Evolutionary conservation across 192 early-diverging fungal genomes (phyloP).

Genomic region (Backusella parvicylindrica): DNA sequence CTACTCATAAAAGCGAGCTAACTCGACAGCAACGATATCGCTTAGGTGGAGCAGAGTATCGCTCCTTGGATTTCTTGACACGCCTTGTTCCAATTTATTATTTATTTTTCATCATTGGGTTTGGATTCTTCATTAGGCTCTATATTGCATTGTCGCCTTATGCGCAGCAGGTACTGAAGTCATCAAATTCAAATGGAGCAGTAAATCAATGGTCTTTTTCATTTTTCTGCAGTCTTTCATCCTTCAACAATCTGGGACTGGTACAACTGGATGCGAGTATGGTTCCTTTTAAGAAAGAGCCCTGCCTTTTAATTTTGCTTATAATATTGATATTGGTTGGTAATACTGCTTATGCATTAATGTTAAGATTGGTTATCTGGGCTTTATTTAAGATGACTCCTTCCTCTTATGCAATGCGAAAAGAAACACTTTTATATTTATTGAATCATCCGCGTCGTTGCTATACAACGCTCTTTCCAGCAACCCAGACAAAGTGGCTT

Average conservation of each 20-base stretch:
- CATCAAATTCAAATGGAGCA: slow-evolving; percentile 13
- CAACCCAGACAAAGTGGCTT: slow-evolving; percentile 32
- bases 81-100: slow-evolving; percentile 29
- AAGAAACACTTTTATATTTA: slow-evolving; percentile 26
- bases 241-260: slow-evolving; percentile 34
- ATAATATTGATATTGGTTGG: slow-evolving; percentile 30
- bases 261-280: slow-evolving; percentile 20
- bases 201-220: slow-evolving; percentile 29
- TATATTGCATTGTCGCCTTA: slow-evolving; percentile 24
- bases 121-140: slow-evolving; percentile 15
- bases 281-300: slow-evolving; percentile 28
- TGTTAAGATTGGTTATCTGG: slow-evolving; percentile 32
- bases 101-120: slow-evolving; percentile 17
- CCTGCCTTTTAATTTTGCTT: slow-evolving; percentile 8
- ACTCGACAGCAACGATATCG: slow-evolving; percentile 27
- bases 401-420: slow-evolving; percentile 11
- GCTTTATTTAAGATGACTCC: slow-evolving; percentile 19
- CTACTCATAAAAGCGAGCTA: slow-evolving; percentile 28
- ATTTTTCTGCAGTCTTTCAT: slow-evolving; percentile 24
- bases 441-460: slow-evolving; percentile 34
- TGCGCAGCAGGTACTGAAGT: slow-evolving; percentile 16
- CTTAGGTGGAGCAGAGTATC: slow-evolving; percentile 33
- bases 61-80: slow-evolving; percentile 24
- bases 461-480: slow-evolving; percentile 33
- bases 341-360: slow-evolving; percentile 33